Conservation (phyloP, 352 stramenopile species). For the Phytophthora kernoviae region DNA sequence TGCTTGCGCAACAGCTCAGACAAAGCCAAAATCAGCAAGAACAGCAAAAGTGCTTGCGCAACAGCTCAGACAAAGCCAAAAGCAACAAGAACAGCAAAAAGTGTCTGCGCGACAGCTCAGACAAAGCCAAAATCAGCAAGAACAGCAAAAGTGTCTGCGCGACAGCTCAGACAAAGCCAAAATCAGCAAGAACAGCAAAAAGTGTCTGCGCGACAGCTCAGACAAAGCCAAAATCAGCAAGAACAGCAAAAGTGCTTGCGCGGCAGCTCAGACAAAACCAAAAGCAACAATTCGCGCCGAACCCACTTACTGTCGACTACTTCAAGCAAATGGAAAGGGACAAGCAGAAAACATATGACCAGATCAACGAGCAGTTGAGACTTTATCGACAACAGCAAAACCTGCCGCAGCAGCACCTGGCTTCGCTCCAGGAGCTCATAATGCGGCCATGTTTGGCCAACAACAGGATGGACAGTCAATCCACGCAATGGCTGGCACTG, state of each 20-base stretch:
- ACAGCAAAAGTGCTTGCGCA: neutral
- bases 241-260: neutral
- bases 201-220: too few relatives aligned
- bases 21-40: neutral
- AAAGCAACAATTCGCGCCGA: too few relatives aligned
- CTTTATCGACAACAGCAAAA: conserved; percentile 14
- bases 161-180: too few relatives aligned
- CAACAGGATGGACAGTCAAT: conserved; percentile 12
- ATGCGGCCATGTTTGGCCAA: conserved; percentile 2
- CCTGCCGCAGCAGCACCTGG: neutral
- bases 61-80: neutral
- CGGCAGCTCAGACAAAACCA: neutral
- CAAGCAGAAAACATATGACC: neutral
- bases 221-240: too few relatives aligned
- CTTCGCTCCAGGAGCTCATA: neutral
- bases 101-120: too few relatives aligned
- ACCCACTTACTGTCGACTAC: neutral
- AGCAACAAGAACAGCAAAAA: too few relatives aligned
- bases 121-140: too few relatives aligned
- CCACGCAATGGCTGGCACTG: conserved; percentile 22
- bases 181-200: too few relatives aligned
- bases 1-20: neutral
- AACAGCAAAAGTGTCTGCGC: too few relatives aligned
- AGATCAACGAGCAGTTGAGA: conserved; percentile 14
- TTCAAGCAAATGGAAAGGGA: neutral